Evolutionary conservation across 768 basidiomycete species (phyloP).

Genomic region (Boletus pseudo-olivaceus): DNA sequence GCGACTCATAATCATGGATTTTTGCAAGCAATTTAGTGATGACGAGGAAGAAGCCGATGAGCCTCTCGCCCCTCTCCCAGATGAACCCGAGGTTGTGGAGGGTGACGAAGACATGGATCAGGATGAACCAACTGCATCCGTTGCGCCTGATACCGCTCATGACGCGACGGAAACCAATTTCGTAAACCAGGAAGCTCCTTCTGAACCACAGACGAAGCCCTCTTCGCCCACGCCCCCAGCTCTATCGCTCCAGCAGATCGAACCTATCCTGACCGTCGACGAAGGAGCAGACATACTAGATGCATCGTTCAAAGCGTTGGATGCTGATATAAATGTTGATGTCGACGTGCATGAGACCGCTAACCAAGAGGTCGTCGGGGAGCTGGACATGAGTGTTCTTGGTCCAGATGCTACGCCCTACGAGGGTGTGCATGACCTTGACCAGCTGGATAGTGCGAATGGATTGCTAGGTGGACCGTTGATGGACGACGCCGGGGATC

Average conservation of each 20-base stretch:
- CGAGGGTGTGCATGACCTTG: slow-evolving; percentile 50
- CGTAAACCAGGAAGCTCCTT: slow-evolving; percentile 36
- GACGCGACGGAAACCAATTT: slow-evolving; percentile 37
- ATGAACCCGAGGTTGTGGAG: slow-evolving; percentile 73
- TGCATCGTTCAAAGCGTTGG: slow-evolving; percentile 54
- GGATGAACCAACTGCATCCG: slow-evolving; percentile 49
- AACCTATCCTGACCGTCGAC: slow-evolving; percentile 40
- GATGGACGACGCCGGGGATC: slow-evolving; percentile 59
- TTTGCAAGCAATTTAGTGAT: slow-evolving; percentile 77
- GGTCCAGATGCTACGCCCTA: slow-evolving; percentile 63
- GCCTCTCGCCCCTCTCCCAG: slow-evolving; percentile 75
- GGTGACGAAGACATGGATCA: slow-evolving; percentile 73
- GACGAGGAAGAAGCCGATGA: slow-evolving; percentile 79
- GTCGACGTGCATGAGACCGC: slow-evolving; percentile 34
- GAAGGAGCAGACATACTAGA: slow-evolving; percentile 45
- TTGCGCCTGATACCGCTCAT: slow-evolving; percentile 38
- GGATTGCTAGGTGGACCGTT: slow-evolving; percentile 55
- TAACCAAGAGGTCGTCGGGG: slow-evolving; percentile 38
- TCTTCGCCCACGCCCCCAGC: slow-evolving; percentile 67
- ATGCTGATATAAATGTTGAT: slow-evolving; percentile 42
- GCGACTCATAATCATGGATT: slow-evolving; percentile 2
- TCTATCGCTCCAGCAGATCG: slow-evolving; percentile 47
- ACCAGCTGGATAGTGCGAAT: slow-evolving; percentile 53
- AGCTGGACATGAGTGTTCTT: slow-evolving; percentile 60
- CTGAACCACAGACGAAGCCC: slow-evolving; percentile 57